A percentile compares a stretch with the other conserved stretches of the same genome.
These are phyloP conservation scores for Citrus australasica DNA, from an alignment of 345 rosid genomes.

Conservation along the genomic window DNA sequence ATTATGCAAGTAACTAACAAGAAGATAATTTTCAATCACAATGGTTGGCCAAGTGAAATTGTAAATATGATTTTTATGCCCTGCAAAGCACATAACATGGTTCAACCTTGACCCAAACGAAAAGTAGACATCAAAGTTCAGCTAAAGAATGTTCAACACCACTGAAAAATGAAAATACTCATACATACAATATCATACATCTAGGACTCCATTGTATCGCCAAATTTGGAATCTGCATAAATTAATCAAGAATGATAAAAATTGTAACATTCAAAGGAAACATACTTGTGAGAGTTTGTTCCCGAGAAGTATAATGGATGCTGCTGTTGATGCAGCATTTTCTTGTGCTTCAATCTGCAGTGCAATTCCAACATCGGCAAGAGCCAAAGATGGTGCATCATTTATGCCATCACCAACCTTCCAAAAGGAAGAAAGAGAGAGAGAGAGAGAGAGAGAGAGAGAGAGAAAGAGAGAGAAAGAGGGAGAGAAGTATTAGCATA, in stretches of 20 bases:
- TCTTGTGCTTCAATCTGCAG: constrained; percentile 83
- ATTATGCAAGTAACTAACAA: not conserved
- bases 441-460: not conserved
- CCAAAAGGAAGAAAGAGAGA: not conserved
- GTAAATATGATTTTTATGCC: not conserved
- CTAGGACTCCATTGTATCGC: not conserved
- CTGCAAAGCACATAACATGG: not conserved
- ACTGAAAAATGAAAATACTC: not conserved
- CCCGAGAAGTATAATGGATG: constrained; percentile 87
- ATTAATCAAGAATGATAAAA: not conserved
- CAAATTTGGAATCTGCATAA: not conserved
- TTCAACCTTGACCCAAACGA: not conserved
- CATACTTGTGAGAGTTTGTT: constrained; percentile 83
- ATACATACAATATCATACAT: not conserved
- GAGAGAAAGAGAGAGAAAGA: not conserved
- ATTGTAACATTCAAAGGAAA: not conserved
- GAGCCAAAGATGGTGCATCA: constrained; percentile 95
- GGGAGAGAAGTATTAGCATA: not conserved
- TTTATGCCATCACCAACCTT: constrained; percentile 98
- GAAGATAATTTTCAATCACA: not conserved
- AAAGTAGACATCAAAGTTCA: not conserved
- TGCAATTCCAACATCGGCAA: constrained; percentile 91
- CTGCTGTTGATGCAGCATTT: constrained; percentile 87
- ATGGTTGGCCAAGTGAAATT: not conserved
- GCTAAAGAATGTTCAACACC: not conserved